These are phyloP conservation scores for Pythium inflatum DNA, from an alignment of 352 stramenopile genomes.

Conservation along the genomic window DNA sequence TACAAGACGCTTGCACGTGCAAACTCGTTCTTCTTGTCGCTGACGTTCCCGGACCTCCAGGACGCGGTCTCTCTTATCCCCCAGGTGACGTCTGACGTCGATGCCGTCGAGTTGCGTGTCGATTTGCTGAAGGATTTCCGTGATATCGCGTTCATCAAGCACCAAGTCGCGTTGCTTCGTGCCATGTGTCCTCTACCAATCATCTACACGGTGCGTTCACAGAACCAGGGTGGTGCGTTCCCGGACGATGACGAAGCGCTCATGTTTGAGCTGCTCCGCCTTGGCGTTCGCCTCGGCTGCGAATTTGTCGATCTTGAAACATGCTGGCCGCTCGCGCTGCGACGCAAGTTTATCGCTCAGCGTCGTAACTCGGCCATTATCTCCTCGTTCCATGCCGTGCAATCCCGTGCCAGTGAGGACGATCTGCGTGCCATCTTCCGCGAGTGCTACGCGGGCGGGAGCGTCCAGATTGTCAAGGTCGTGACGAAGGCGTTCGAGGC, in stretches of 20 bases:
- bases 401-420: conserved; percentile 52
- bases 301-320: conserved; percentile 98
- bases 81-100: conserved; percentile 79
- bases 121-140: conserved; percentile 84
- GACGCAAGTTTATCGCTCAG: conserved; percentile 47
- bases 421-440: conserved; percentile 67
- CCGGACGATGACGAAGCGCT: conserved; percentile 89
- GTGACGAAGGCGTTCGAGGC: conserved; percentile 83
- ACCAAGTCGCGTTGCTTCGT: conserved; percentile 78
- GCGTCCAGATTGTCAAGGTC: conserved; percentile 92
- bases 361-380: conserved; percentile 66
- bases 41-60: conserved; percentile 70
- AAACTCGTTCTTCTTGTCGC: conserved; percentile 82
- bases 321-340: conserved; percentile 77
- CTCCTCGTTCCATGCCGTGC: conserved; percentile 75
- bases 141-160: conserved; percentile 64
- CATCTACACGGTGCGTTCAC: conserved; percentile 96
- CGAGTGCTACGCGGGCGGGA: conserved; percentile 67
- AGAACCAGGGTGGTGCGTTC: conserved; percentile 94
- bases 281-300: conserved; percentile 92
- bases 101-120: conserved; percentile 96
- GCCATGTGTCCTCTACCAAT: conserved; percentile 92
- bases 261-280: conserved; percentile 86
- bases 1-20: conserved; percentile 45
- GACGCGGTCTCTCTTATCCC: conserved; percentile 50